These are phyloP conservation scores for Russula emetica DNA, from an alignment of 768 basidiomycete species.

Conservation along the genomic window DNA sequence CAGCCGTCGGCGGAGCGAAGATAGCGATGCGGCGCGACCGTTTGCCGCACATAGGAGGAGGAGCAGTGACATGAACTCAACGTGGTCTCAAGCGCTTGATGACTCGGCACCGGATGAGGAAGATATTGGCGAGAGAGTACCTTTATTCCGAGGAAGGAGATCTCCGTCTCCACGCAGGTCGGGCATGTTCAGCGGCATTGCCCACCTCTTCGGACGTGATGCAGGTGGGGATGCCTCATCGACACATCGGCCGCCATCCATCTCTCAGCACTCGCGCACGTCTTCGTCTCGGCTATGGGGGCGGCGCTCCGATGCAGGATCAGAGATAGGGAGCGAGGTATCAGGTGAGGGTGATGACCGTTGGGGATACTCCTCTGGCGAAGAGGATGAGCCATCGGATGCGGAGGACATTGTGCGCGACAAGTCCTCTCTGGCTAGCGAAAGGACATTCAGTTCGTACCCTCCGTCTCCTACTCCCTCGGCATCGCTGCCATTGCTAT, in stretches of 20 bases:
- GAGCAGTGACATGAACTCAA: slow-evolving; percentile 13
- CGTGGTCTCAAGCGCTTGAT: slow-evolving; percentile 16
- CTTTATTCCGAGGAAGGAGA: slow-evolving; percentile 24
- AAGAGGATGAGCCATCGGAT: slow-evolving; percentile 57
- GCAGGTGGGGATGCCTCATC: slow-evolving; percentile 36
- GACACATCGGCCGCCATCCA: slow-evolving; percentile 46
- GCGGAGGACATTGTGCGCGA: slow-evolving; percentile 38
- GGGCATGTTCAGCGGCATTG: slow-evolving; percentile 60
- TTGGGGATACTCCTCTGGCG: slow-evolving; percentile 92
- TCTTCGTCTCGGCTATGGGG: slow-evolving; percentile 48
- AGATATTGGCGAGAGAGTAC: slow-evolving; percentile 18
- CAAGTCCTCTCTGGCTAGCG: slow-evolving; percentile 43
- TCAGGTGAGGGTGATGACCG: slow-evolving; percentile 56
- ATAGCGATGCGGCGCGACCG: slow-evolving; percentile 22
- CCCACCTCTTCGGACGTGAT: slow-evolving; percentile 53
- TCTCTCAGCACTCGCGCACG: slow-evolving; percentile 54
- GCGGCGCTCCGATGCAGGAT: slow-evolving; percentile 53
- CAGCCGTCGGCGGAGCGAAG: slow-evolving; percentile 47
- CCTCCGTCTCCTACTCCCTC: slow-evolving; percentile 54
- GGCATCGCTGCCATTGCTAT: slow-evolving; percentile 59
- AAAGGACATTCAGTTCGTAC: slow-evolving; percentile 68
- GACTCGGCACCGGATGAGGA: slow-evolving; percentile 26
- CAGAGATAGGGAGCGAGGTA: slow-evolving; percentile 55
- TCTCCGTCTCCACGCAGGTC: slow-evolving; percentile 33
- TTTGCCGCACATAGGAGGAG: slow-evolving; percentile 9